Conservation (phyloP, 164 flowering plant genomes). For the Aristolochia fimbriata region DNA sequence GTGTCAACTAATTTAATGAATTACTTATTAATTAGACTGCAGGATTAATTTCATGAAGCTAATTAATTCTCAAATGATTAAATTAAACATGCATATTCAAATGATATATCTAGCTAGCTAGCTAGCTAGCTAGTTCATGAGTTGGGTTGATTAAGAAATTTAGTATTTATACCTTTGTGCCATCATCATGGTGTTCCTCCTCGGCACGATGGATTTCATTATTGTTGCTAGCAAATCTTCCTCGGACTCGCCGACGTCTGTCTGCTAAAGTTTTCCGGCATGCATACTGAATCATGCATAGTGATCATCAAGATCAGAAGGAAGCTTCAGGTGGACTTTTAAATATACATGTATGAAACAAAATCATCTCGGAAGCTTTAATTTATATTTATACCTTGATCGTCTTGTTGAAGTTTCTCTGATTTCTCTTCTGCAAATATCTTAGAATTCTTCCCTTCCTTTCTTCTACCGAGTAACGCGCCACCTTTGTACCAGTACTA, state of each 20-base stretch:
- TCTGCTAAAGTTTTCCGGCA: constrained; percentile 87
- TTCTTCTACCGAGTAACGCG: constrained; percentile 59
- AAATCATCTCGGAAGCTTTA: too few species aligned
- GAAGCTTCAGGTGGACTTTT: background rate
- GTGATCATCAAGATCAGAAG: background rate
- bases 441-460: constrained; percentile 62
- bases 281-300: constrained; percentile 71
- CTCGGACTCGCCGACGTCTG: constrained; percentile 61
- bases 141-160: too few species aligned
- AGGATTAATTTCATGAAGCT: too few species aligned
- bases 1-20: too few species aligned
- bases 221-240: constrained; percentile 76
- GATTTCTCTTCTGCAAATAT: constrained; percentile 75
- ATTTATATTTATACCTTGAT: constrained; percentile 47
- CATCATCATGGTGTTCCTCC: constrained; percentile 14
- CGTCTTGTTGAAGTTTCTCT: constrained; percentile 84
- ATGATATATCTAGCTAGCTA: too few species aligned
- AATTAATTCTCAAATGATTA: too few species aligned
- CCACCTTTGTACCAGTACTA: constrained; percentile 28
- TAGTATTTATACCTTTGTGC: constrained; percentile 23
- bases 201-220: constrained; percentile 20
- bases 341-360: background rate
- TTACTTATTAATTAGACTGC: too few species aligned
- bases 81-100: too few species aligned
- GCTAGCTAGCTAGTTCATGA: too few species aligned